Evolutionary conservation across 805 yeast species (phyloP).

Genomic region (Candida parachauliodes): DNA sequence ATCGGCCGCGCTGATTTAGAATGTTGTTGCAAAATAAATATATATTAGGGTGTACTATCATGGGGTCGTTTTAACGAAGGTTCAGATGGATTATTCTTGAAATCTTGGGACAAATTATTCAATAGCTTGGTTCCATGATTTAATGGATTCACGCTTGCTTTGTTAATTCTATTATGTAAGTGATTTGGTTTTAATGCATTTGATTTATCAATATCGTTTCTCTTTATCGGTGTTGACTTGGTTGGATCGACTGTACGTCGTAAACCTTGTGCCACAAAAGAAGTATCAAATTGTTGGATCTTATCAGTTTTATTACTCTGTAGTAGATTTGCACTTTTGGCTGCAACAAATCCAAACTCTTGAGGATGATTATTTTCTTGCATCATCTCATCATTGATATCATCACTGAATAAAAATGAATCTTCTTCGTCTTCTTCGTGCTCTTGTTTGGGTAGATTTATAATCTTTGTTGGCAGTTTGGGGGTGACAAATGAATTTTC

Average conservation of each 20-base stretch:
- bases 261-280: constrained; percentile 51
- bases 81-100: neutral
- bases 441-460: neutral
- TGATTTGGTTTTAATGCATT: constrained; percentile 5
- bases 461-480: constrained; percentile 8
- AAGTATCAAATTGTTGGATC: constrained; percentile 51
- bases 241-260: constrained; percentile 60
- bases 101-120: constrained; percentile 10
- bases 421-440: constrained; percentile 27
- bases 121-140: constrained; percentile 26
- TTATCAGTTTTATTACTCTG: constrained; percentile 39
- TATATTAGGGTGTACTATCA: neutral
- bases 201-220: constrained; percentile 19
- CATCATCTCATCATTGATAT: constrained; percentile 21
- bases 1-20: constrained; percentile 2
- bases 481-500: constrained; percentile 8
- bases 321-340: constrained; percentile 58
- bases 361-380: neutral
- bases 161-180: constrained; percentile 3
- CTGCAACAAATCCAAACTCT: constrained; percentile 50
- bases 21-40: too few species aligned
- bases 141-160: constrained; percentile 10
- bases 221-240: constrained; percentile 60
- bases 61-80: constrained; percentile 1
- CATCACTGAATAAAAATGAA: constrained; percentile 43